phyloP scores from a whole-genome alignment of 208 protist species.

The Acanthamoeba healyi region DNA sequence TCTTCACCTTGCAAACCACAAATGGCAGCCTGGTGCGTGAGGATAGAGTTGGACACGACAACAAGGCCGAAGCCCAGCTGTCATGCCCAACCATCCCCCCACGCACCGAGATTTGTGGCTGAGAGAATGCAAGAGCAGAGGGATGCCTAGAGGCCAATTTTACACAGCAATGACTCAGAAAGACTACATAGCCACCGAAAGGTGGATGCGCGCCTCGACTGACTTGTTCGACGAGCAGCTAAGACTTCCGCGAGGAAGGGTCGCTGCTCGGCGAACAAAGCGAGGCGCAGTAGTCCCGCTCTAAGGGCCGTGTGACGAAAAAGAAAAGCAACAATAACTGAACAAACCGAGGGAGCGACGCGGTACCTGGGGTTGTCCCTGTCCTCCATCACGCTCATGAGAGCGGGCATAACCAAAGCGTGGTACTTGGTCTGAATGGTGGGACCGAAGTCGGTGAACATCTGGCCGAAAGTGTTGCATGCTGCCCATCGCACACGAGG shows the following conservation, averaged over 20 bases:
- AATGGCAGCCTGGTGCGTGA: background rate
- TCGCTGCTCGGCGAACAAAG: background rate
- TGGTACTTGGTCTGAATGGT: constrained; percentile 82
- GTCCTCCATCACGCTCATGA: constrained; percentile 88
- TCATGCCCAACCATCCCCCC: background rate
- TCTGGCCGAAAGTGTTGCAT: constrained; percentile 91
- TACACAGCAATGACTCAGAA: constrained; percentile 71
- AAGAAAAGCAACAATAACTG: background rate
- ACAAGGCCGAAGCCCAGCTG: background rate
- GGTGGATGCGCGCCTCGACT: constrained; percentile 49
- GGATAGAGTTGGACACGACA: background rate
- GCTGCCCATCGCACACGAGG: constrained; percentile 92
- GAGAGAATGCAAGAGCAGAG: constrained; percentile 24
- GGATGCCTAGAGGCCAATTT: constrained; percentile 57
- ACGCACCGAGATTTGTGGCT: background rate
- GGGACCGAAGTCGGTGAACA: constrained; percentile 91
- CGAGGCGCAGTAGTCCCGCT: constrained; percentile 59
- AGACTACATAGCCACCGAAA: constrained; percentile 44
- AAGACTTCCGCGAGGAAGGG: background rate
- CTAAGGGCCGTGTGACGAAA: constrained; percentile 43
- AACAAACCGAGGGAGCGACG: background rate
- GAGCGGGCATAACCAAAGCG: constrained; percentile 83
- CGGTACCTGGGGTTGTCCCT: constrained; percentile 77
- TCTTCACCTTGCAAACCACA: constrained; percentile 1
- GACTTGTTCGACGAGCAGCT: background rate